Evolutionary conservation across 2,329 filamentous ascomycete genomes (phyloP), one percentile per base, ranked within the genome.

Genomic region (Aspergillus brunneoviolaceus): DNA sequence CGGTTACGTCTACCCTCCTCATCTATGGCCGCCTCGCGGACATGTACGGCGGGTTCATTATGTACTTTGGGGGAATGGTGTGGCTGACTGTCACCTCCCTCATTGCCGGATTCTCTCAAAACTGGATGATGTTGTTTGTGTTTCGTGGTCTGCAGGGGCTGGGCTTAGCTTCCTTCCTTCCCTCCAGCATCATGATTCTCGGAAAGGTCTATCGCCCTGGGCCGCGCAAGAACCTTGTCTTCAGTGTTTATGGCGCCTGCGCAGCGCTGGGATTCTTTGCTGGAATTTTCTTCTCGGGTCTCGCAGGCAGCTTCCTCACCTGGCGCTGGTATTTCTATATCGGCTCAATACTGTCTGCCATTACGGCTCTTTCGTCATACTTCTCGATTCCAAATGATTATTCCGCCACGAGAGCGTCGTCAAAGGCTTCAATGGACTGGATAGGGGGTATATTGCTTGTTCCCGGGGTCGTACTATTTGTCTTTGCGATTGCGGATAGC

Each of bases 121-220:
- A 85, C 74, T 83, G 87, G 61, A 73, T 85, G 54, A 90, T 92
- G 87, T 80, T 93, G 62, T 88, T 91, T 65, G 79, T 89, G 57
- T 90, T 87, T 70, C 87, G 90, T 55, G 89, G 89, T 9, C 76
- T 92, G 49, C 89, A 92, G 73, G 90, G 90, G 0, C 76, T 94
- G 10, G 90, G 89, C 0, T 83, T 88, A 1, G 88, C 89, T 0
- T 89, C 89, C 0, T 91, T 90, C 62, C 73, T 92, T 14, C 88
- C 89, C 0, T 85, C 87, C 0, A 85, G 87, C 1, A 83, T 92
- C 59, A 87, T 87, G 76, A 78, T 90, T 11, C 76, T 90, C 1
- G 87, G 87, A 1, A 85, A 81, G 51, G 83, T 80, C 2, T 90
- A 91, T 69, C 81, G 87, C 5, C 87, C 88, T 0, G 87, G 87